Base-by-base conservation (phyloP, 371 early-diverging fungal species). In the Dinochytrium kinnereticum region DNA sequence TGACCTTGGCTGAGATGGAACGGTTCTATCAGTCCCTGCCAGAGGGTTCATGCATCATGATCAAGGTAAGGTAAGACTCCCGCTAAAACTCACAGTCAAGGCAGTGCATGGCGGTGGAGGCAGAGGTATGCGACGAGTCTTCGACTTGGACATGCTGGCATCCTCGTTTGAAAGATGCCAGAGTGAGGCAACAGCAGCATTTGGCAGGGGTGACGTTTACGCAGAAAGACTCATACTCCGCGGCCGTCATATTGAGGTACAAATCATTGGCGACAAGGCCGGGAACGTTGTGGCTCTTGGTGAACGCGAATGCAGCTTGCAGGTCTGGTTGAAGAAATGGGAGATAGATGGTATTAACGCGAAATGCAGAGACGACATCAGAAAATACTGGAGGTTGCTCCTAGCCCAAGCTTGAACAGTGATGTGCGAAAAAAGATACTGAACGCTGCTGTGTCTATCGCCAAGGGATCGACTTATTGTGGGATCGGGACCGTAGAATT, bases 401-500 rank as follows among this genome's bases (percentile, higher is more conserved):
- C 96, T 17, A 91, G 75, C 91, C 26, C 85, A 84, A 17, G 78
- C 68, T 71, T 79, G 59, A 73, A 69, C 21, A 38, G 69, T 31
- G 78, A 73, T 1, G 1, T 38, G 24, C 5, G 65, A 36, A 3
- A 3, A 15, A 39, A 71, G 5, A 2, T 64, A 3, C 3, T 28
- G 44, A 21, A 64, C n/a, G 51, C 55, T 26, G 55, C 55, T 69
- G n/a, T 26, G 7, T 15, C 57, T 0, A 28, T 96, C 69, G 93
- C 96, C 68, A 88, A 90, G 72, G 80, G 86, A 65, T 93, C 93
- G 71, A 87, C 90, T 72, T 97, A 96, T 87, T 86, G 90, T 80
- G 93, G 92, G 78, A 93, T 95, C n/a, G 96, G 96, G 33, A 73
- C 98, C 0, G 95, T 94, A 51, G 98, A 97, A 79, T 97, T 96